Evolutionary conservation across 2,329 filamentous ascomycete genomes (phyloP).

Genomic region (Apiospora marii): DNA sequence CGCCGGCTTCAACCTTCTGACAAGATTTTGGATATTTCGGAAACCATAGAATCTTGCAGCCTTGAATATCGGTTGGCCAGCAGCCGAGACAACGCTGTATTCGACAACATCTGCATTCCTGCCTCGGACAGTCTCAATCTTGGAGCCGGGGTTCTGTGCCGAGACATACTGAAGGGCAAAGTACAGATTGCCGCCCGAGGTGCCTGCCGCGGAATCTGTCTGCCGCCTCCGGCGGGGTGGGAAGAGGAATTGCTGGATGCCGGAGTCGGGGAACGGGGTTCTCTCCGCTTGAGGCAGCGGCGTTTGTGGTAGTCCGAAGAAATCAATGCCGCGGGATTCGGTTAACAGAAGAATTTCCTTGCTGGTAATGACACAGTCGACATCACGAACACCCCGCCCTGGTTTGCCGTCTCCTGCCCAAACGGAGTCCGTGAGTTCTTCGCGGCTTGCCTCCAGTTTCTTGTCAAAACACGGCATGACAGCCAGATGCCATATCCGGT

Average conservation of each 20-base stretch:
- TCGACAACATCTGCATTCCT: slow-evolving; percentile 93
- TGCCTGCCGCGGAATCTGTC: slow-evolving; percentile 68
- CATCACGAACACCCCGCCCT: slow-evolving; percentile 75
- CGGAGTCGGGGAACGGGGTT: slow-evolving; percentile 75
- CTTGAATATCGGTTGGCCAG: slow-evolving; percentile 71
- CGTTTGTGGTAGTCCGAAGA: slow-evolving; percentile 73
- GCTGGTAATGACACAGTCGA: slow-evolving; percentile 97
- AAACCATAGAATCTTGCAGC: slow-evolving; percentile 96
- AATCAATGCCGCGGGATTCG: slow-evolving; percentile 78
- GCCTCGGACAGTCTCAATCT: slow-evolving; percentile 75
- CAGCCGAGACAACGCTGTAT: slow-evolving; percentile 70
- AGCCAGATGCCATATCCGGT: slow-evolving; percentile 90
- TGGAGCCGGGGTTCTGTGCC: slow-evolving; percentile 73
- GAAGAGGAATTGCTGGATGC: slow-evolving; percentile 78
- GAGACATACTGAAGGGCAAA: slow-evolving; percentile 83
- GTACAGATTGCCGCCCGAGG: slow-evolving; percentile 88
- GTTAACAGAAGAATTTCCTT: slow-evolving; percentile 93
- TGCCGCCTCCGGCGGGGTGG: slow-evolving; percentile 53
- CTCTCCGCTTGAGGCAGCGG: slow-evolving; percentile 55
- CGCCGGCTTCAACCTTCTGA: slow-evolving; percentile 87
- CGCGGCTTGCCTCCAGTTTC: slow-evolving; percentile 93
- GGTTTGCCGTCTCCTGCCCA: slow-evolving; percentile 67
- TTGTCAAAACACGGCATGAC: slow-evolving; percentile 99
- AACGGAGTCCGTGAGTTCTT: slow-evolving; percentile 83
- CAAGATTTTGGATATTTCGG: slow-evolving; percentile 97